phyloP scores from a whole-genome alignment of 768 basidiomycete species.

The Suillus alpinus region DNA sequence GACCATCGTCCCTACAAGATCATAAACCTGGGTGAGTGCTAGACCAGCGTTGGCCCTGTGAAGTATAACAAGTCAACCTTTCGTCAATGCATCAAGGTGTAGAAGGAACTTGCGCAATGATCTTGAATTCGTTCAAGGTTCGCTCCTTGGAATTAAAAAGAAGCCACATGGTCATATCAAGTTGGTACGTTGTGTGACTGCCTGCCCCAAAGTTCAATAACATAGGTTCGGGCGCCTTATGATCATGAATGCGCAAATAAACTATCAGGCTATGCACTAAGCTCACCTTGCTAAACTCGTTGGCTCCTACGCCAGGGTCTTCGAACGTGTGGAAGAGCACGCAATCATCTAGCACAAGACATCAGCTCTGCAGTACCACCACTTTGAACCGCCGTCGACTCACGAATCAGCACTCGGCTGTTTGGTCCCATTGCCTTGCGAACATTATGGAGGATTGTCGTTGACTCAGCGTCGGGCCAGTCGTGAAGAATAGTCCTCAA shows the following conservation, averaged over 20 bases:
- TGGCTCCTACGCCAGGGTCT: too few relatives aligned
- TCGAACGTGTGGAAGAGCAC: too few relatives aligned
- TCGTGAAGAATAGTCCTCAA: constrained; percentile 31
- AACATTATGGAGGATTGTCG: constrained; percentile 29
- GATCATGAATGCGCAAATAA: too few relatives aligned
- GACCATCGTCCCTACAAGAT: constrained; percentile 24
- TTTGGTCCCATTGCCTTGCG: constrained; percentile 24
- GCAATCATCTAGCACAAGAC: constrained; percentile 17
- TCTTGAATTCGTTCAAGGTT: constrained; percentile 37
- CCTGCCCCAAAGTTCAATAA: too few relatives aligned
- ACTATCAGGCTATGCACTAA: too few relatives aligned
- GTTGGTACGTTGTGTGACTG: too few relatives aligned
- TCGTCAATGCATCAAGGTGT: background rate
- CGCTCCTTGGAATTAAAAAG: too few relatives aligned
- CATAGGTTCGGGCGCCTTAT: too few relatives aligned
- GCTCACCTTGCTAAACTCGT: too few relatives aligned
- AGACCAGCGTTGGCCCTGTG: constrained; percentile 18
- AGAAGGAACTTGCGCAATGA: constrained; percentile 25
- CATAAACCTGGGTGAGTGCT: constrained; percentile 23
- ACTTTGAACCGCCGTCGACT: constrained; percentile 6
- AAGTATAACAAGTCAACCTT: background rate
- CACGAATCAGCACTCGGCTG: constrained; percentile 34
- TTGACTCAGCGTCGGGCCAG: constrained; percentile 34
- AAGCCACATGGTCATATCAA: too few relatives aligned
- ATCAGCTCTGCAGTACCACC: background rate